Conservation (phyloP, 306 rosid species). For the Prunus davidiana region DNA sequence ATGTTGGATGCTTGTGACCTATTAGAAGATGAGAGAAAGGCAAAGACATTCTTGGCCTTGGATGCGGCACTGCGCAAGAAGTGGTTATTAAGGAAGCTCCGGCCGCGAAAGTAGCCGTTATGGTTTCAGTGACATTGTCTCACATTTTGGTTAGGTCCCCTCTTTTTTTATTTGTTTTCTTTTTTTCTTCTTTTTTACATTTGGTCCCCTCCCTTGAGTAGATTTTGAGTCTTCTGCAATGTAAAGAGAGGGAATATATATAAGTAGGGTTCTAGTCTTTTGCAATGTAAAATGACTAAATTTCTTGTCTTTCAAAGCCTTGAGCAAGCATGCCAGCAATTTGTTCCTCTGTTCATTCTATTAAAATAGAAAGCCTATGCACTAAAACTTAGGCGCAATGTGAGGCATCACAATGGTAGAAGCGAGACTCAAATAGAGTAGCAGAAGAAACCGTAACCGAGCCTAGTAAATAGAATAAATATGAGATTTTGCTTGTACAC, state of each 20-base stretch:
- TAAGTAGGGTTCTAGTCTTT: not conserved
- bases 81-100: conserved; percentile 76
- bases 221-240: not conserved
- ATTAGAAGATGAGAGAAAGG: conserved; percentile 66
- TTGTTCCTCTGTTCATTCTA: not conserved
- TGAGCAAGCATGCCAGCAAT: not conserved
- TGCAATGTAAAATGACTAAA: not conserved
- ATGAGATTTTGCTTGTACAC: not conserved
- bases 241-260: no score
- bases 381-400: no score
- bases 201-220: no score
- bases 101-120: conserved; percentile 10
- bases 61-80: conserved; percentile 54
- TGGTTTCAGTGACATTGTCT: not conserved
- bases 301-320: not conserved
- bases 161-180: no score
- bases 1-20: conserved; percentile 74
- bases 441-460: not conserved
- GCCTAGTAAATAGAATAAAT: not conserved
- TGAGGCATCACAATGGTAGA: no score
- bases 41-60: conserved; percentile 63
- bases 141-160: not conserved
- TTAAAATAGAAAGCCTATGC: not conserved
- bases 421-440: not conserved
- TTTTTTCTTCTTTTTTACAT: no score